Evolutionary conservation across 75 land plant genomes (phyloP).

Genomic region (Pseudotsuga menziesii): DNA sequence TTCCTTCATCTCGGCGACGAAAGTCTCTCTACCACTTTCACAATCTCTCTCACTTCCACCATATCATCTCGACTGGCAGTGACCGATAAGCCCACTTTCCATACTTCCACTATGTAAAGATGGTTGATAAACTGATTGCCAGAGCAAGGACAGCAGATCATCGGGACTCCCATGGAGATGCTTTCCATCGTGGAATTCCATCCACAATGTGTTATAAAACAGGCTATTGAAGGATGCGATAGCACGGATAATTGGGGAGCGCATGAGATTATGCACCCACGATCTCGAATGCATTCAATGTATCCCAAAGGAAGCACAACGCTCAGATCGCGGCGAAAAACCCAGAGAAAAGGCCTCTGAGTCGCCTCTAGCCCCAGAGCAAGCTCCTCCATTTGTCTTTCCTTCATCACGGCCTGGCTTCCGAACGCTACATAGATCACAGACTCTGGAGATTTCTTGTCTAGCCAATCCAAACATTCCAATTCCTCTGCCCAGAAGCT

Average conservation of each 20-base stretch:
- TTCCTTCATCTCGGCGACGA: too few species aligned
- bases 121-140: conserved; percentile 47
- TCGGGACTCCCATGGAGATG: conserved; percentile 22
- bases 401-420: conserved; percentile 33
- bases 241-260: conserved; percentile 52
- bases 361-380: conserved; percentile 30
- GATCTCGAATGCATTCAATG: conserved; percentile 19
- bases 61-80: neutral
- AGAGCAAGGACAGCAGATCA: conserved; percentile 40
- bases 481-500: conserved; percentile 25
- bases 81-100: conserved; percentile 31
- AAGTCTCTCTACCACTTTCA: too few species aligned
- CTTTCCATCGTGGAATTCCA: conserved; percentile 69
- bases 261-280: conserved; percentile 48
- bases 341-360: conserved; percentile 43
- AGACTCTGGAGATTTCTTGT: conserved; percentile 11
- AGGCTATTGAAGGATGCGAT: conserved; percentile 34
- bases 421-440: conserved; percentile 45
- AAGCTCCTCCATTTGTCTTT: conserved; percentile 19
- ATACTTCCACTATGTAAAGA: conserved; percentile 24
- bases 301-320: conserved; percentile 26
- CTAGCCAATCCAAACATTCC: conserved; percentile 32
- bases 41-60: too few species aligned
- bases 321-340: conserved; percentile 20
- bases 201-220: conserved; percentile 60